Conservation (phyloP, 176 grass and related monocot species). For the Rhynchospora breviuscula region DNA sequence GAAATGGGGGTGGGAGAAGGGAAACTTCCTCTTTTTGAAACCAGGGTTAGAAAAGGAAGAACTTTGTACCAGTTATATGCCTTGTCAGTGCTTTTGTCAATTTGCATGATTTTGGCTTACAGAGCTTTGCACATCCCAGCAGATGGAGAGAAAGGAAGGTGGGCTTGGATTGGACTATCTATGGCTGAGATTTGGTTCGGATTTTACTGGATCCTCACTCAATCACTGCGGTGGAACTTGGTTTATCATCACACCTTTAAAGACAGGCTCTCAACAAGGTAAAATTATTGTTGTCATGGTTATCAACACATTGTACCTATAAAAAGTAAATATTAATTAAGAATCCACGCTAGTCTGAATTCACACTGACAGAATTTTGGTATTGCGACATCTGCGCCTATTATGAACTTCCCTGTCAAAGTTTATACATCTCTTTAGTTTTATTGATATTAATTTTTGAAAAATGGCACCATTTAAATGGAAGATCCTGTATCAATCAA, state of each 20-base stretch:
- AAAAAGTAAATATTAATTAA: too few relatives aligned
- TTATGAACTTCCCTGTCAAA: not conserved
- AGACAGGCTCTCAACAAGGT: slow-evolving; percentile 47
- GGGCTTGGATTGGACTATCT: slow-evolving; percentile 65
- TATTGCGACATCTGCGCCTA: not conserved
- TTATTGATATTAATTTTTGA: not conserved
- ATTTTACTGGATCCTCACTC: slow-evolving; percentile 72
- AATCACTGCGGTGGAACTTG: slow-evolving; percentile 61
- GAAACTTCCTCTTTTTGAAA: slow-evolving; percentile 12
- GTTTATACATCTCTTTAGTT: not conserved
- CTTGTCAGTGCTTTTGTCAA: slow-evolving; percentile 36
- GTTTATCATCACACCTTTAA: slow-evolving; percentile 51
- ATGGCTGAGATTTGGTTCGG: slow-evolving; percentile 65
- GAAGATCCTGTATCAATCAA: not conserved
- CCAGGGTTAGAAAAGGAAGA: slow-evolving; percentile 19
- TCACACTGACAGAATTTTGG: not conserved
- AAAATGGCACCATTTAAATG: not conserved
- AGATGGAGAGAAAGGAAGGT: slow-evolving; percentile 29
- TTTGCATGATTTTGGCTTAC: slow-evolving; percentile 54
- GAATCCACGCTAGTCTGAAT: not conserved
- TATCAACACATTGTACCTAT: not conserved
- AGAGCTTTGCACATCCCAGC: slow-evolving; percentile 50
- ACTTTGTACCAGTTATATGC: slow-evolving; percentile 43
- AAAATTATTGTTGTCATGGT: not conserved
- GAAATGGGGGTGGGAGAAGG: not conserved